Evolutionary conservation across 1,284 basidiomycete species (phyloP).

Genomic region (Pseudozyma sp.): DNA sequence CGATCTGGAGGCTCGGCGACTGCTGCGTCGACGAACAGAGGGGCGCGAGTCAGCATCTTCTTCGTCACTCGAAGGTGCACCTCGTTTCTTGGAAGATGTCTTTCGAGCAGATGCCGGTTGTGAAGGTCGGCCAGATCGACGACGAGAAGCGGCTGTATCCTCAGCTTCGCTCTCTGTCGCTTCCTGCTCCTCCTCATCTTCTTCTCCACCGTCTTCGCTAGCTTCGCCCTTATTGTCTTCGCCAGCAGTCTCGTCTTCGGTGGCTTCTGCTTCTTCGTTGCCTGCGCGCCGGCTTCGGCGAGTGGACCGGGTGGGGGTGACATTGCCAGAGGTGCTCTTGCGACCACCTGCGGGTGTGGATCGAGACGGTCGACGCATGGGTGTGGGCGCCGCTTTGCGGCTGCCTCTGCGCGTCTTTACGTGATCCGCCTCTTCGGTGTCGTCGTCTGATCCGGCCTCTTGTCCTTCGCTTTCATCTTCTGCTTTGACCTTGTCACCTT

Average conservation of each 20-base stretch:
- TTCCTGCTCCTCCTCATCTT: slow-evolving; percentile 22
- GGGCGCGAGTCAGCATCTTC: slow-evolving; percentile 35
- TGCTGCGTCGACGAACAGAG: slow-evolving; percentile 41
- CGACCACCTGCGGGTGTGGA: slow-evolving; percentile 11
- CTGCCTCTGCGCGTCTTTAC: slow-evolving; percentile 32
- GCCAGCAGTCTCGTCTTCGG: slow-evolving; percentile 25
- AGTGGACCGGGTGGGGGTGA: slow-evolving; percentile 37
- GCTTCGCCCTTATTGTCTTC: slow-evolving; percentile 20
- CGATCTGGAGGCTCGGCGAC: slow-evolving; percentile 40
- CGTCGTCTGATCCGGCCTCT: slow-evolving; percentile 49
- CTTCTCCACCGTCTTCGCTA: slow-evolving; percentile 18
- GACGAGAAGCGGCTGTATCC: slow-evolving; percentile 14
- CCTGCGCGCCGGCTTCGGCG: slow-evolving; percentile 35
- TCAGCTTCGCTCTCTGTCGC: slow-evolving; percentile 39
- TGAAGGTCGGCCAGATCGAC: slow-evolving; percentile 19
- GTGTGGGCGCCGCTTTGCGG: slow-evolving; percentile 31
- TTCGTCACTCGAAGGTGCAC: slow-evolving; percentile 38
- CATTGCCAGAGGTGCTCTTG: slow-evolving; percentile 38
- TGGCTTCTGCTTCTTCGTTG: slow-evolving; percentile 22
- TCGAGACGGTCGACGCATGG: slow-evolving; percentile 9
- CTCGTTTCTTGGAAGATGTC: slow-evolving; percentile 30
- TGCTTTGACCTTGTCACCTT: slow-evolving; percentile 5
- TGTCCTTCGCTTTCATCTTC: slow-evolving; percentile 31
- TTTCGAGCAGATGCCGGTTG: slow-evolving; percentile 7
- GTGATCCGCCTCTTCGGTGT: slow-evolving; percentile 52